Conservation (phyloP, 2,329 filamentous ascomycete genomes). For the Colletotrichum horii region DNA sequence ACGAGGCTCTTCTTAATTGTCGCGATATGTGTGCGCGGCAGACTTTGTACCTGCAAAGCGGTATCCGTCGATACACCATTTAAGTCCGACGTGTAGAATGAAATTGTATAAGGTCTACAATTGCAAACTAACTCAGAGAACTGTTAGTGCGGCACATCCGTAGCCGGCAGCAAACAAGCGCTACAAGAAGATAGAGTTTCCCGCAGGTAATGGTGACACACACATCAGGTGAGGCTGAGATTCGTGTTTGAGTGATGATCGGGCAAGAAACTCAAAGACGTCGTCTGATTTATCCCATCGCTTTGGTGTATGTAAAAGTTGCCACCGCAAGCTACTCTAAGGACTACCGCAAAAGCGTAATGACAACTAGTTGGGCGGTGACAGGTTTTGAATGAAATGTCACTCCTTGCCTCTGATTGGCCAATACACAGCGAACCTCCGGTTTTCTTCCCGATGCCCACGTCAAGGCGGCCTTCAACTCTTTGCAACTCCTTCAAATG, state of each 20-base stretch:
- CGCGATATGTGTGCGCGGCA: not conserved
- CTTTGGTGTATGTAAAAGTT: not conserved
- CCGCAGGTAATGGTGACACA: not conserved
- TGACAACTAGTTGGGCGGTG: not conserved
- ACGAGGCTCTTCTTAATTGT: not conserved
- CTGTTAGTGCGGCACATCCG: not conserved
- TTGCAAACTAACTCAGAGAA: not conserved
- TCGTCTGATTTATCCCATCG: not conserved
- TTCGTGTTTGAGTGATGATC: not conserved
- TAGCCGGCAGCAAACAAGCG: not conserved
- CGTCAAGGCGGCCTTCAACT: not conserved
- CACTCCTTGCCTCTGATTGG: constrained; percentile 17
- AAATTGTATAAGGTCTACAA: not conserved
- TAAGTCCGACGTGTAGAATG: not conserved
- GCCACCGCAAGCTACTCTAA: not conserved
- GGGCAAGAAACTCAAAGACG: not conserved
- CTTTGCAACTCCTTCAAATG: not conserved
- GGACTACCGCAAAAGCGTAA: not conserved
- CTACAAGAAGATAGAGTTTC: not conserved
- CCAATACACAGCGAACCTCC: not conserved
- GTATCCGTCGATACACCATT: not conserved
- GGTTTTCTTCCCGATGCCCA: not conserved
- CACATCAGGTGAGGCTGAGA: not conserved
- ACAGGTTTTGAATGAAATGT: constrained; percentile 9
- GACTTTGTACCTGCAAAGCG: not conserved